Evolutionary conservation across 805 yeast species (phyloP), one percentile per base, ranked within the genome.

Genomic region (Naumovozyma baii): DNA sequence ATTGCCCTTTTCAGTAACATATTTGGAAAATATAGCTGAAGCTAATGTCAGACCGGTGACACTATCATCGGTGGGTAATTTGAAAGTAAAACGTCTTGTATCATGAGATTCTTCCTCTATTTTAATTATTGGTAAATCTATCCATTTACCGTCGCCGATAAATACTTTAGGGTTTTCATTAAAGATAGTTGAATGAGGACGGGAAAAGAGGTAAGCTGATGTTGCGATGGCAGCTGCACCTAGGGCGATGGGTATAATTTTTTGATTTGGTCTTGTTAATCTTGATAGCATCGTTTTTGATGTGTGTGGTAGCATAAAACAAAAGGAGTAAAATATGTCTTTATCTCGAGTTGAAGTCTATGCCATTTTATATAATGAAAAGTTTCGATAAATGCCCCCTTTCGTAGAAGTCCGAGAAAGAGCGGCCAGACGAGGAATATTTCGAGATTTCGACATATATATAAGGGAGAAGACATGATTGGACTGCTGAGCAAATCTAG

Each of bases 11-110:
- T 78, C 75, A 44, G 90, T 80, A 40, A 78, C 80, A 57, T 68
- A 84, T 69, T 87, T 88, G 63, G 95, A 75, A 60, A 92, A 61
- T 34, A 92, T 61, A 48, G 81, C 76, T 22, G 92, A 83, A 33
- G 97, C 94, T 38, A 81, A 73, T 49, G 72, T 67, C 51, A 87
- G 72, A 28, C 97, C 97, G 22, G 86, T 71, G 15, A 69, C 76
- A 44, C 78, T 74, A 54, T 81, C 88, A 18, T 71, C 60, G 39
- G 71, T 61, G 29, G 83, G 83, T 49, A 87, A 73, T 45, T 75
- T 79, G 52, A 88, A 85, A 18, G 76, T 70, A 55, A 83, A 73
- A 52, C 74, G 72, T 63, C 76, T 82, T 54, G 90, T 72, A 63
- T 81, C 80, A 22, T 68, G 60, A 14, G 84, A 73, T 31, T 80